A percentile compares a stretch with the other conserved stretches of the same genome.
phyloP scores from a whole-genome alignment of 2,329 filamentous ascomycete genomes.

The Ascochyta koolunga region DNA sequence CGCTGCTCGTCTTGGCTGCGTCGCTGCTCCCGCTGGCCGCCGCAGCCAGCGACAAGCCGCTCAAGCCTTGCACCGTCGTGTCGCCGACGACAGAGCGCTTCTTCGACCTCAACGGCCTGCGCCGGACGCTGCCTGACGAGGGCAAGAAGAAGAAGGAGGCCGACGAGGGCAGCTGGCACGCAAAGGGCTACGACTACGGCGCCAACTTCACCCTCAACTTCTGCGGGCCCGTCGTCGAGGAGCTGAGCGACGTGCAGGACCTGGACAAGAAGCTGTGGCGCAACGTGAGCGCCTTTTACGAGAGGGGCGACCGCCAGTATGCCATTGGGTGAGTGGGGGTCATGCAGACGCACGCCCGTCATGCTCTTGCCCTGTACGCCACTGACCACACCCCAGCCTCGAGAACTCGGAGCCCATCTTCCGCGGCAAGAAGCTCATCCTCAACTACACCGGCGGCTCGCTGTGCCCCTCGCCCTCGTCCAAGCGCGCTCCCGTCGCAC shows the following conservation, averaged over 20 bases:
- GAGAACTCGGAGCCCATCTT: constrained; percentile 61
- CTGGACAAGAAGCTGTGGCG: constrained; percentile 66
- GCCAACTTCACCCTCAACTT: constrained; percentile 86
- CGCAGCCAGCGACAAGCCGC: constrained; percentile 51
- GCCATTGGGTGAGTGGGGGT: constrained; percentile 74
- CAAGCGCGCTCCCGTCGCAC: constrained; percentile 32
- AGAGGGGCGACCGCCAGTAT: constrained; percentile 67
- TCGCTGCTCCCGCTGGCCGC: constrained; percentile 41
- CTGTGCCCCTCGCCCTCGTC: constrained; percentile 49
- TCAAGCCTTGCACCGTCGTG: constrained; percentile 65
- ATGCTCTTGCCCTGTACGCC: no score
- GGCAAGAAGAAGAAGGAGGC: constrained; percentile 57
- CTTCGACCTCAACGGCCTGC: constrained; percentile 67
- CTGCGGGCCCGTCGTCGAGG: constrained; percentile 75
- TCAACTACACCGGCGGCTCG: constrained; percentile 59
- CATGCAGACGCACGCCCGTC: no score
- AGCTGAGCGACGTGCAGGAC: constrained; percentile 67
- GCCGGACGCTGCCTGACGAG: constrained; percentile 55
- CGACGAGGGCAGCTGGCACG: constrained; percentile 66
- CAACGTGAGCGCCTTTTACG: constrained; percentile 82
- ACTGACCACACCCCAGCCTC: constrained; percentile 52
- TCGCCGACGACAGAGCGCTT: constrained; percentile 66
- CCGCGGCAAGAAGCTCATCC: constrained; percentile 68
- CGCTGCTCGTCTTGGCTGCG: constrained; percentile 35
- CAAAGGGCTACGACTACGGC: constrained; percentile 76